phyloP scores from a whole-genome alignment of 352 stramenopile species.

The Peronosclerospora sorghi region DNA sequence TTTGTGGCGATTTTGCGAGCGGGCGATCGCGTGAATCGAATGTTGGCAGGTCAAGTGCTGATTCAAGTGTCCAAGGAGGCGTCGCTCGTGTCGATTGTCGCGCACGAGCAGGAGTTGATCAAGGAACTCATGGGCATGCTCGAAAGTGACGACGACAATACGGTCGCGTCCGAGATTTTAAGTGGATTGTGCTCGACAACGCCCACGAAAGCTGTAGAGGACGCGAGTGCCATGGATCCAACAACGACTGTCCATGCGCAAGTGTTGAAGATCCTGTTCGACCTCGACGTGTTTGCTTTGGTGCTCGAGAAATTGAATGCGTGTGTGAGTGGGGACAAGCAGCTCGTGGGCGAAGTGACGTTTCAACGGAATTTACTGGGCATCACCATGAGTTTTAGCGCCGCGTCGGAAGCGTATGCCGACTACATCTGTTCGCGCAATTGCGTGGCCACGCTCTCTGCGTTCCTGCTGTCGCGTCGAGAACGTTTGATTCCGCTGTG shows the following conservation, averaged over 20 bases:
- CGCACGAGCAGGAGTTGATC: constrained; percentile 47
- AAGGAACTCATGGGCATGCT: constrained; percentile 66
- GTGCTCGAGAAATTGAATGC: constrained; percentile 60
- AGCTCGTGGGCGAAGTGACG: constrained; percentile 68
- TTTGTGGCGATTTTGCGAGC: constrained; percentile 58
- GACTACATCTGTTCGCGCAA: constrained; percentile 48
- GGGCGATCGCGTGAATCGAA: constrained; percentile 46
- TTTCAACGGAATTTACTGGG: constrained; percentile 68
- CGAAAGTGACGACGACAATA: constrained; percentile 58
- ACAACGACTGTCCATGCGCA: constrained; percentile 23
- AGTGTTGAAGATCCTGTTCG: constrained; percentile 44
- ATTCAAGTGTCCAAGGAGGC: constrained; percentile 54
- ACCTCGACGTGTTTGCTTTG: constrained; percentile 50
- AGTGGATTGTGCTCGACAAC: constrained; percentile 51
- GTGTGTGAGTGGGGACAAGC: constrained; percentile 49
- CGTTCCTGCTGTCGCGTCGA: constrained; percentile 64
- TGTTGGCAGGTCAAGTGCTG: constrained; percentile 59
- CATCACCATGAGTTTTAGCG: constrained; percentile 70
- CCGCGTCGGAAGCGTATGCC: constrained; percentile 36
- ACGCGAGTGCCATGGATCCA: constrained; percentile 5
- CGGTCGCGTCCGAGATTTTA: constrained; percentile 62
- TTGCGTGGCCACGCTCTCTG: constrained; percentile 40
- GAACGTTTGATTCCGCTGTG: constrained; percentile 48
- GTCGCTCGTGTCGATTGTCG: constrained; percentile 38
- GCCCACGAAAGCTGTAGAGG: constrained; percentile 14